Base-by-base conservation (phyloP, 192 early-diverging fungal genomes). In the Phlyctochytrium bullatum region DNA sequence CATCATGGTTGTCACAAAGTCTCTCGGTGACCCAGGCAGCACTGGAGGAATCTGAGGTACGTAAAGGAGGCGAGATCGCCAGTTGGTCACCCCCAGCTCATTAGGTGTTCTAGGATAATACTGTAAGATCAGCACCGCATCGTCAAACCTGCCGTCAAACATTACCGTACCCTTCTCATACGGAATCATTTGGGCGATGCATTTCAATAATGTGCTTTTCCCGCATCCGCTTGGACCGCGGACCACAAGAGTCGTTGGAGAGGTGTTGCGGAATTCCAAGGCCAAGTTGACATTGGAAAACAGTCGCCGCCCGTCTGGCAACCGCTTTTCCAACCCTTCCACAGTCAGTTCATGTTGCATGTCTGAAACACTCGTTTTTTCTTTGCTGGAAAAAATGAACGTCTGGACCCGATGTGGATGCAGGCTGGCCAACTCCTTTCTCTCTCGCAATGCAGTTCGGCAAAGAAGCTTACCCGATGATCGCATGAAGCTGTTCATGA, bases 121-220 rank as follows among this genome's bases (percentile, higher is more conserved):
- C 4, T 36, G 67, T 2, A 53, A 6, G 14, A 2, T n/a, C 23
- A 16, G n/a, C 10, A 24, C 6, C 56, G 25, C 34, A 36, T 16
- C n/a, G 24, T 33, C 83, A 1, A 80, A 82, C 64, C 79, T 78
- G n/a, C 75, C 79, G 12, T 81, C 63, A 2, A 89, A 71, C 29
- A 71, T 73, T 40, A 87, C 74, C 14, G 70, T 29, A 2, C 90
- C 91, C 34, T 80, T 76, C 30, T 89, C 87, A 69, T 81, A 86
- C 1, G 83, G 66, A 2, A 87, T 82, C 17, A 92, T 81, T 35
- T 92, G 85, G 3, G 92, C 88, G 36, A 95, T 73, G 68, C 88
- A 91, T 71, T 91, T 91, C 25, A 95, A 81, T 2, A 95, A 78
- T 0, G 93, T 95, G 1, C 91, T 92, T 65, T 95, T 91, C 29